Evolutionary conservation across 2,329 filamentous ascomycete genomes (phyloP).

Genomic region (Paramyrothecium sp.): DNA sequence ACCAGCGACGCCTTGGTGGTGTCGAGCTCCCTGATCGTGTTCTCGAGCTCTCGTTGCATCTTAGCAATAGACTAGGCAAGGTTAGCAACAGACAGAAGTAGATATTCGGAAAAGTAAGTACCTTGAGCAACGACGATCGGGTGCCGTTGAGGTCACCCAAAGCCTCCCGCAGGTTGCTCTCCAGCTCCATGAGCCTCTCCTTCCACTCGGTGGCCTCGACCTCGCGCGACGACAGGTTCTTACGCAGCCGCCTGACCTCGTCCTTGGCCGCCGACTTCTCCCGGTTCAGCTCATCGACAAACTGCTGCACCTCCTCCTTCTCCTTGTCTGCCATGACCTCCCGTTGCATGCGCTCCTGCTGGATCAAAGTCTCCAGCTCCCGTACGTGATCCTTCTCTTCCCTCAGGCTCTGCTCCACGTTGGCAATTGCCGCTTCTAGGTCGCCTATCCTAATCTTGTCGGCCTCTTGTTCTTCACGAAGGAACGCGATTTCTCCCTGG

Average conservation of each 20-base stretch:
- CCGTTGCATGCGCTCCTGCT: slow-evolving; percentile 78
- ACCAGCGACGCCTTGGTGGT: slow-evolving; percentile 71
- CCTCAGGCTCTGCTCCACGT: slow-evolving; percentile 73
- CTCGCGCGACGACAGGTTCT: slow-evolving; percentile 79
- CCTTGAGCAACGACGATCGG: slow-evolving; percentile 78
- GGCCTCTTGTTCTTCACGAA: slow-evolving; percentile 92
- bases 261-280: slow-evolving; percentile 82
- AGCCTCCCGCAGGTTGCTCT: slow-evolving; percentile 82
- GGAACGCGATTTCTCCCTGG: slow-evolving; percentile 89
- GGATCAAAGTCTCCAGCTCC: slow-evolving; percentile 73
- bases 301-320: slow-evolving; percentile 92
- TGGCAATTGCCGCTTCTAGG: slow-evolving; percentile 78
- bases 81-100: slow-evolving; percentile 11
- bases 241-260: slow-evolving; percentile 77
- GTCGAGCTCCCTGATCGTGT: slow-evolving; percentile 79
- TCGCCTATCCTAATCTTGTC: slow-evolving; percentile 99
- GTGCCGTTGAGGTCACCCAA: slow-evolving; percentile 87
- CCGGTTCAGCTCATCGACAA: slow-evolving; percentile 88
- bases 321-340: slow-evolving; percentile 85
- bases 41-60: slow-evolving; percentile 83
- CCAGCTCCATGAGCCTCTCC: slow-evolving; percentile 84
- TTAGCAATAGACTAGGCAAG: slow-evolving; percentile 72
- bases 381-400: slow-evolving; percentile 77
- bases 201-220: slow-evolving; percentile 90
- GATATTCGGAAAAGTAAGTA: slow-evolving; percentile 30